These are phyloP conservation scores for Blepharisma undulans DNA, from an alignment of 169 alveolate species.

Conservation along the genomic window DNA sequence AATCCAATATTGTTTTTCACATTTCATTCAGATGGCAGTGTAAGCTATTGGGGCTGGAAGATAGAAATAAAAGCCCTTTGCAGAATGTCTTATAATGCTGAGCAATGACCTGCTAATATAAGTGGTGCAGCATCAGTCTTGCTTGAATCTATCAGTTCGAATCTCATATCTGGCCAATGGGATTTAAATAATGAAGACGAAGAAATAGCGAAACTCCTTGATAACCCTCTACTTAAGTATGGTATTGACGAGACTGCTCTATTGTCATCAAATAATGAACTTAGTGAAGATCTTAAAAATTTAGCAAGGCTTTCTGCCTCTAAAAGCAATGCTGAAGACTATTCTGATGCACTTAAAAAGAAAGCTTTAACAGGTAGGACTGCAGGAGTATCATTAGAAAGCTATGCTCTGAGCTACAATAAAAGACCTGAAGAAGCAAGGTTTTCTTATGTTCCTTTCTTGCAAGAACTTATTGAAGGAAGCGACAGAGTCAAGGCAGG, in stretches of 20 bases:
- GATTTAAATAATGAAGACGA: not conserved
- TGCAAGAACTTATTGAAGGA: slow-evolving; percentile 14
- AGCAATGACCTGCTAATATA: slow-evolving; percentile 14
- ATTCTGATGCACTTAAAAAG: not conserved
- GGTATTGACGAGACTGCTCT: not conserved
- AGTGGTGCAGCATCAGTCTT: not conserved
- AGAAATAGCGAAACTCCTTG: not conserved
- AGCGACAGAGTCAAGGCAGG: not conserved
- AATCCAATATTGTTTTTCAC: slow-evolving; percentile 18
- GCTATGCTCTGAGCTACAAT: not conserved
- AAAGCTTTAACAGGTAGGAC: not conserved
- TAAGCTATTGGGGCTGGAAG: slow-evolving; percentile 44
- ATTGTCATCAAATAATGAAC: not conserved
- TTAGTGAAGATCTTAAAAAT: not conserved
- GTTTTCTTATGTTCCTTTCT: not conserved
- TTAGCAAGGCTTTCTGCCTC: not conserved
- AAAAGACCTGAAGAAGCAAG: not conserved
- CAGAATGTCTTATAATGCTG: not conserved
- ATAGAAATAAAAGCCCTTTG: slow-evolving; percentile 15
- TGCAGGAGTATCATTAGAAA: not conserved
- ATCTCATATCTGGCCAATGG: slow-evolving; percentile 20
- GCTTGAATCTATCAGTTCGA: not conserved
- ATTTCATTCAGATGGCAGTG: slow-evolving; percentile 34
- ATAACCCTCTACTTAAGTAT: slow-evolving; percentile 22
- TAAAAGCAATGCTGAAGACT: not conserved